A percentile compares a stretch with the other conserved stretches of the same genome.
Conservation (phyloP, 2,329 filamentous ascomycete species). For the Pezicula radicicola region DNA sequence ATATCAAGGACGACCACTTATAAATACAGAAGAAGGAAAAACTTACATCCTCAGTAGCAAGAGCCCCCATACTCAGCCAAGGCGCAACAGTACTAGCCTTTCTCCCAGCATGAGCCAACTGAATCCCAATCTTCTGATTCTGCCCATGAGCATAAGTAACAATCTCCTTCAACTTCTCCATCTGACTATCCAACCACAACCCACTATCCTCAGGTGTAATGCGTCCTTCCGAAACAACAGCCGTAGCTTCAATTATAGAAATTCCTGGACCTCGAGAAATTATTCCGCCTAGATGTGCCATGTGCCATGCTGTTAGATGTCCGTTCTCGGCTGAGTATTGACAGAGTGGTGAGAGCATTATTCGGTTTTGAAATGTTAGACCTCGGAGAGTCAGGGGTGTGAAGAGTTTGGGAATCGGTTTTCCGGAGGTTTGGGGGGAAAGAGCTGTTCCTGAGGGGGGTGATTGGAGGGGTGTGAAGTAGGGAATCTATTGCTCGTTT, state of each 20-base stretch:
- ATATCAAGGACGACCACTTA: not conserved
- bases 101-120: conserved; percentile 77
- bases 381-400: conserved; percentile 35
- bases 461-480: conserved; percentile 45
- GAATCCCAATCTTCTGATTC: conserved; percentile 72
- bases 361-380: conserved; percentile 64
- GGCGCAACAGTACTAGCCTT: conserved; percentile 60
- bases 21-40: not conserved
- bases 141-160: conserved; percentile 80
- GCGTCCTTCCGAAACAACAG: conserved; percentile 71
- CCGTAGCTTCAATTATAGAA: conserved; percentile 74
- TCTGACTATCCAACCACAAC: conserved; percentile 82
- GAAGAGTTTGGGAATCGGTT: conserved; percentile 47
- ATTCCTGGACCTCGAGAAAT: conserved; percentile 72
- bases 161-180: conserved; percentile 61
- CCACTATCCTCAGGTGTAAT: conserved; percentile 80
- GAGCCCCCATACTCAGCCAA: conserved; percentile 56
- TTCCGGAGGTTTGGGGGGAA: conserved; percentile 41
- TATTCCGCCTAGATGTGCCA: conserved; percentile 79
- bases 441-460: conserved; percentile 42
- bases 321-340: conserved; percentile 68
- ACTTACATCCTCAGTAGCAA: conserved; percentile 44
- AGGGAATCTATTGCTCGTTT: conserved; percentile 24
- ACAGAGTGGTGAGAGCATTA: conserved; percentile 61
- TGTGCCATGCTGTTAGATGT: conserved; percentile 76